Conservation (phyloP, 768 basidiomycete species). For the Tricholoma hemisulphureum region DNA sequence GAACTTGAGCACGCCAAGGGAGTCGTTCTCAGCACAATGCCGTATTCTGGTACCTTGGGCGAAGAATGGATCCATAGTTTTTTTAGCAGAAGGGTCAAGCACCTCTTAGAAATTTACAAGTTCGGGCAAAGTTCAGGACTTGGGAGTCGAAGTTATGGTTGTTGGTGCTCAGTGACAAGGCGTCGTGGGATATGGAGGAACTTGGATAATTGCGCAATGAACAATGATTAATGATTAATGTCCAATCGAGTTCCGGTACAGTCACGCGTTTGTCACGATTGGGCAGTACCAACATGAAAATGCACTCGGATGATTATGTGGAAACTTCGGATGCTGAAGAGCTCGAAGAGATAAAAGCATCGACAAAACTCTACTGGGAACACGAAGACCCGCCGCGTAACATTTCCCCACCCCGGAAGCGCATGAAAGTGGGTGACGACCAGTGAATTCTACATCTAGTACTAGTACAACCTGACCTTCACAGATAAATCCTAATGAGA, state of each 20-base stretch:
- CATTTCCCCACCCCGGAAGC: conserved; percentile 22
- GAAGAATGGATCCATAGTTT: too few species aligned
- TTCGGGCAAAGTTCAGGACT: conserved; percentile 25
- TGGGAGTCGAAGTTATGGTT: conserved; percentile 26
- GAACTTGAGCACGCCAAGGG: conserved; percentile 35
- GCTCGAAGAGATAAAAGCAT: conserved; percentile 38
- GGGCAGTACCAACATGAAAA: too few species aligned
- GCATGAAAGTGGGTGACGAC: conserved; percentile 15
- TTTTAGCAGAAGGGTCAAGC: too few species aligned
- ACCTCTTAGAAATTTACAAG: too few species aligned
- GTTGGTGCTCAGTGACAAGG: conserved; percentile 14
- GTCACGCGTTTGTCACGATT: too few species aligned
- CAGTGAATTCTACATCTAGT: neutral
- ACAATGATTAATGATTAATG: too few species aligned
- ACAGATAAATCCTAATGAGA: conserved; percentile 3
- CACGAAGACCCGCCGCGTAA: neutral
- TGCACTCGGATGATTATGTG: conserved; percentile 46
- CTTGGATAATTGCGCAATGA: too few species aligned
- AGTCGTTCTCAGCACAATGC: conserved; percentile 48
- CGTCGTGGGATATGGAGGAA: conserved; percentile 46
- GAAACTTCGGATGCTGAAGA: conserved; percentile 69
- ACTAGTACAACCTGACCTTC: neutral
- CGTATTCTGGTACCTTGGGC: too few species aligned
- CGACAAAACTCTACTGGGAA: conserved; percentile 5
- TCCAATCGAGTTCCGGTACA: too few species aligned